Conservation (phyloP, 495 filamentous ascomycete genomes). For the Xylaria telfairii region DNA sequence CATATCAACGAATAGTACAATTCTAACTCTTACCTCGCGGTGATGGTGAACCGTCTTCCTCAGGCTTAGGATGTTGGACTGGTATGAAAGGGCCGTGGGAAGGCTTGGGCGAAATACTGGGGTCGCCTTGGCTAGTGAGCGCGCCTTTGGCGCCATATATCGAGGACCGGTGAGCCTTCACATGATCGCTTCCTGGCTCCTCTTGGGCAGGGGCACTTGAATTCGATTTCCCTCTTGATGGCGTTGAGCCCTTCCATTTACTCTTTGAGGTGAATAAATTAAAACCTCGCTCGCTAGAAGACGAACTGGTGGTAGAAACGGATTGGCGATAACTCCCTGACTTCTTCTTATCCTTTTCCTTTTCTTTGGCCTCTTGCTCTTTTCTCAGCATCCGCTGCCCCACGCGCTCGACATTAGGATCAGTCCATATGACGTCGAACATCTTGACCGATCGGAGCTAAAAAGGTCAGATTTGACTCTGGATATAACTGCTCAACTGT, state of each 20-base stretch:
- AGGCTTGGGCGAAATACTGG: slow-evolving; percentile 27
- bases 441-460: slow-evolving; percentile 36
- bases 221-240: slow-evolving; percentile 26
- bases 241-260: slow-evolving; percentile 33
- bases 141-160: slow-evolving; percentile 32
- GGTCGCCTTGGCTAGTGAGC: slow-evolving; percentile 29
- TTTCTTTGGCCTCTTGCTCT: slow-evolving; percentile 40
- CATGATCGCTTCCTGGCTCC: neutral
- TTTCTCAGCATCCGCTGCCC: slow-evolving; percentile 51
- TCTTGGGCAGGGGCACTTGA: neutral
- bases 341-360: slow-evolving; percentile 38
- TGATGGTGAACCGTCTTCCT: slow-evolving; percentile 31
- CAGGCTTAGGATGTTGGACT: slow-evolving; percentile 29
- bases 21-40: slow-evolving; percentile 32
- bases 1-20: neutral
- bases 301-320: slow-evolving; percentile 43
- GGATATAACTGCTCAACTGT: slow-evolving; percentile 1
- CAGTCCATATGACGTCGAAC: slow-evolving; percentile 61
- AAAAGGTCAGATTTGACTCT: neutral
- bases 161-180: slow-evolving; percentile 26
- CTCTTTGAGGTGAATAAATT: slow-evolving; percentile 42
- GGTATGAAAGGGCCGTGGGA: slow-evolving; percentile 27
- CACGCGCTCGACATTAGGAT: slow-evolving; percentile 52
- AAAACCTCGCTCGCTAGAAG: slow-evolving; percentile 41
- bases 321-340: slow-evolving; percentile 38